Evolutionary conservation across 1,284 basidiomycete species (phyloP).

Genomic region (Marasmius sp.): DNA sequence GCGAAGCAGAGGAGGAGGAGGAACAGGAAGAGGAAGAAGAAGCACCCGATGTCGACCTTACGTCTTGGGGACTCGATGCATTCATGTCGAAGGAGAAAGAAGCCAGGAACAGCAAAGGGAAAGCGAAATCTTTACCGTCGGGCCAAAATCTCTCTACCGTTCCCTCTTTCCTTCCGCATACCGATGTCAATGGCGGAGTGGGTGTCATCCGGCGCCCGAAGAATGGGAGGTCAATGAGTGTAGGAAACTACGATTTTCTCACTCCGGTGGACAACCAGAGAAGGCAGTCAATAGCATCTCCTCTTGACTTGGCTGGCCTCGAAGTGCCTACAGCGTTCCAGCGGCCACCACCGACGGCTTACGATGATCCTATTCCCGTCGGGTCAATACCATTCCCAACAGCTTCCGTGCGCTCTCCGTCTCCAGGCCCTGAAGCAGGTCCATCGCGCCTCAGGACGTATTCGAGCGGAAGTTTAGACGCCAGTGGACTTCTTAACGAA

Average conservation of each 20-base stretch:
- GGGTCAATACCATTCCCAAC: constrained; percentile 67
- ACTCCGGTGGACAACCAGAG: constrained; percentile 28
- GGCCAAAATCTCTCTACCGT: constrained; percentile 39
- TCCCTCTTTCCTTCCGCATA: constrained; percentile 32
- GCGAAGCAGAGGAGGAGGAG: constrained; percentile 49
- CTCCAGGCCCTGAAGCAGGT: constrained; percentile 41
- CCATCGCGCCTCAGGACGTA: constrained; percentile 40
- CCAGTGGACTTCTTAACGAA: constrained; percentile 12
- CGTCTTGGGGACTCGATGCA: constrained; percentile 80
- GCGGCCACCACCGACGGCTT: constrained; percentile 43
- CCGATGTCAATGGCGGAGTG: constrained; percentile 30
- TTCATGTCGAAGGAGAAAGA: constrained; percentile 69
- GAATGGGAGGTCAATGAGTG: constrained; percentile 59
- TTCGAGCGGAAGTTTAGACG: constrained; percentile 32
- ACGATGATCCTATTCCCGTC: constrained; percentile 42
- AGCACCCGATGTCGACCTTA: constrained; percentile 72
- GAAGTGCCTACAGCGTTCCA: constrained; percentile 39
- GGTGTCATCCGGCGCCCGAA: constrained; percentile 32
- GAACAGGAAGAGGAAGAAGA: constrained; percentile 34
- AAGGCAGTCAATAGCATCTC: constrained; percentile 55
- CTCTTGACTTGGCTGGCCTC: constrained; percentile 51
- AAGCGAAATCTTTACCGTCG: constrained; percentile 52
- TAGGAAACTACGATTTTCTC: constrained; percentile 57
- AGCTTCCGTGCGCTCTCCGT: constrained; percentile 51
- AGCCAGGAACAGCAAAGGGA: constrained; percentile 45